Evolutionary conservation across 345 rosid genomes (phyloP), one percentile per base, ranked within the genome.

Genomic region (Arabis hirsuta): DNA sequence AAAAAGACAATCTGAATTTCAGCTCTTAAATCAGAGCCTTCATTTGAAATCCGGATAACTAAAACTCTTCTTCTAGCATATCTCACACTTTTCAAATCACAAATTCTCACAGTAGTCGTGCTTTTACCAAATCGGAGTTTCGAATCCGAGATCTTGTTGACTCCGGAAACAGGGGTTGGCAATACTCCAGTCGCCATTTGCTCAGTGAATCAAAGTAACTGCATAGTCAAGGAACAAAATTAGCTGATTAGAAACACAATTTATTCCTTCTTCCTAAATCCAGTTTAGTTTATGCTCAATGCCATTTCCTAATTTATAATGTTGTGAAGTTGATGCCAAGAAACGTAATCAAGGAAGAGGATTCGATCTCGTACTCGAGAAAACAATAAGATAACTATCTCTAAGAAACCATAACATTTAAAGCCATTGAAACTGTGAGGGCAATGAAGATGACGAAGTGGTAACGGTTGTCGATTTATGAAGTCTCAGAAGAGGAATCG

Each of bases 171-270:
- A 0, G 94, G 83, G 57, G 94, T 79, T 11, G 96, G 85, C 20
- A 88, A 84, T 12, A 86, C 65, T 67, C 96, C 99, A 47, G 88
- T 84, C 55, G 92, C 89, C 99, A 91, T 75, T 79, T 65, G 26
- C 44, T 42, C 64, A 44, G 39, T 53, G 65, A 72, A 53, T 58
- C 73, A 58, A 74, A 69, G 22, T 20, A 55, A 55, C 80, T 76
- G 72, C 72, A 63, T 41, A 57, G 8, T 10, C 79, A 76, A 43
- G 64, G 4, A 76, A 14, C 67, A 47, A 6, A 46, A 53, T 20
- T 10, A 76, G 54, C 70, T 54, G 12, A 69, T 31, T 3, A 7
- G n/a, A 45, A 7, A 31, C 9, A 56, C 7, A 57, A 22, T 4
- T 22, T 24, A 36, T 38, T 29, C 11, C 39, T 39, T 12, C 34